Evolutionary conservation across 2,329 filamentous ascomycete species (phyloP), one percentile per base, ranked within the genome.

Genomic region (Periconia sp.): DNA sequence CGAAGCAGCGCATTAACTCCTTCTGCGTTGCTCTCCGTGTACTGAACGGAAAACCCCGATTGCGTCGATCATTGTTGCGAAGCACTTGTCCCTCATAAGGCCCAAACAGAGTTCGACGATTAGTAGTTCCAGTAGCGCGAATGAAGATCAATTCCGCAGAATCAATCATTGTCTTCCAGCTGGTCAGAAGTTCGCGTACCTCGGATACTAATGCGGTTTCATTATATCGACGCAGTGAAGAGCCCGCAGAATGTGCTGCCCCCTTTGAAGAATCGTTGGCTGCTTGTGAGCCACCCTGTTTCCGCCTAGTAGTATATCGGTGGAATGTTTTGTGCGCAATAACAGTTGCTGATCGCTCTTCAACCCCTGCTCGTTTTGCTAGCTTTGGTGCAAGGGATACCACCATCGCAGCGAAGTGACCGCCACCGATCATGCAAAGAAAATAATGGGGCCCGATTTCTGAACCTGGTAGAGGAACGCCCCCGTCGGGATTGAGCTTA

Each of bases 251-350:
- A 74, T 97, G 92, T 0, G 94, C 94, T 45, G 89, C 87, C 14
- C 94, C 93, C 70, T 96, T 96, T n/a, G 92, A 85, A 56, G 91
- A 89, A 72, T 99, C 94, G 71, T 92, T 97, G 27, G 93, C 88
- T 2, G 92, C 95, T 72, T 99, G 94, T 11, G 92, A 88, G 41
- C 95, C 94, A 79, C 94, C 94, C 73, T 99, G 94, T 73, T 99
- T 99, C 61, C 94, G 84, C 60, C 94, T 83, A 6, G 94, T 99
- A 0, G 95, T 99, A 70, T 99, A 99, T 53, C 94, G 85, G 73
- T 99, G 95, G 73, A 97, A 99, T 0, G 93, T 97, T 78, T 99
- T 99, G 75, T 97, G 93, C 0, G 92, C 93, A 43, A 97, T 82
- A 0, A 97, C 91, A 0, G 88, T 89, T 6, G 93, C 91, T 66